Base-by-base conservation (phyloP, 129 eudicot species). In the Mikania micrantha region DNA sequence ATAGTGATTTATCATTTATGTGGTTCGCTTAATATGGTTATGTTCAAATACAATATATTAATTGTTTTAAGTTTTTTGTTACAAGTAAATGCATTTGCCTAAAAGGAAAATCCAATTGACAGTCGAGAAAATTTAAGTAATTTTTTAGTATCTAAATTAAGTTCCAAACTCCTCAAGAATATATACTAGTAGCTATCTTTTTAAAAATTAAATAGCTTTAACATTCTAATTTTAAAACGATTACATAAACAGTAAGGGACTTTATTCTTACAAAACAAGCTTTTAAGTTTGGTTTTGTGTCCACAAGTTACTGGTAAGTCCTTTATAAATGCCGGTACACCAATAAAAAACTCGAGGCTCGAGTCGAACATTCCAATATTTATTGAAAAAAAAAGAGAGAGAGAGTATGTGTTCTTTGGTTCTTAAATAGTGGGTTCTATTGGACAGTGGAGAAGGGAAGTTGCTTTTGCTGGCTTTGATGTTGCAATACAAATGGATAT, bases 381-480 rank as follows among this genome's bases (percentile, higher is more conserved):
- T 52, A 32, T 36, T 9, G 35, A 25, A n/a, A n/a, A n/a, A n/a
- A n/a, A n/a, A n/a, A n/a, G 74, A 24, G 36, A 22, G 3, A 20
- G 73, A 32, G 62, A 34, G 35, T 35, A 41, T 64, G 6, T 48
- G n/a, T 35, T 47, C 73, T 44, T 77, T 71, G 7, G 9, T 15
- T 36, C 64, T 49, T 19, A 64, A 64, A 45, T 59, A 58, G n/a
- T 45, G 1, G 40, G 32, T 34, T 56, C 69, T 4, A 67, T 45
- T 75, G 27, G 67, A 38, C 76, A 92, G 98, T 92, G 98, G 98
- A 88, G 90, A 64, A 77, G 98, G 75, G 98, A 92, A 76, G 95
- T 92, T 71, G 98, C 96, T 74, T 92, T 92, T 80, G 98, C 98
- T 78, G 98, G 98, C 19, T 92, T 88, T 72, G 98, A 92, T 80